Evolutionary conservation across 1,139 yeast genomes (phyloP).

Genomic region (Suhomyces guaymorum): DNA sequence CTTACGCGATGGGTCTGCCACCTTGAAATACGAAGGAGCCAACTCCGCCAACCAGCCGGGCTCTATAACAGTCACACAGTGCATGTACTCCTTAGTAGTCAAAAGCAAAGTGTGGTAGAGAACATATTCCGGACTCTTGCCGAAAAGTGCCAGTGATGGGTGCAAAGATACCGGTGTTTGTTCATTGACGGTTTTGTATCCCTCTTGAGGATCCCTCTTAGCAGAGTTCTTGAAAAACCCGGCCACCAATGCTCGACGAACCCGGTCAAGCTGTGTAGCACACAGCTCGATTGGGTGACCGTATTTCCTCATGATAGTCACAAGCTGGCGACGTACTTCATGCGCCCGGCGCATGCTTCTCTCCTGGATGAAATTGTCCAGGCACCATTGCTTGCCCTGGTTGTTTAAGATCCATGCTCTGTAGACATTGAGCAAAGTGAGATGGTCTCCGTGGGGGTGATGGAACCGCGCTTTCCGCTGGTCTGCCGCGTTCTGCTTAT

Average conservation of each 20-base stretch:
- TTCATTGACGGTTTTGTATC: slow-evolving; percentile 73
- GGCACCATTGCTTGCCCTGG: slow-evolving; percentile 74
- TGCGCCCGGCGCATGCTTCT: slow-evolving; percentile 73
- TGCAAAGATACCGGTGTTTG: slow-evolving; percentile 81
- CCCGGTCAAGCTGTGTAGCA: slow-evolving; percentile 59
- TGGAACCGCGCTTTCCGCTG: slow-evolving; percentile 71
- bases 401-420: slow-evolving; percentile 71
- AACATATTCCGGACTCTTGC: slow-evolving; percentile 74
- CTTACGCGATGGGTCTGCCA: slow-evolving; percentile 45
- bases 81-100: slow-evolving; percentile 91
- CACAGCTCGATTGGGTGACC: slow-evolving; percentile 56
- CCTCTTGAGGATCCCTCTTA: slow-evolving; percentile 67
- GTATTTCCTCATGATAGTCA: slow-evolving; percentile 59
- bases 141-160: slow-evolving; percentile 82
- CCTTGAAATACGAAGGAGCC: slow-evolving; percentile 85
- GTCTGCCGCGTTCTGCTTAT: slow-evolving; percentile 73
- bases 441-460: slow-evolving; percentile 82
- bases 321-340: slow-evolving; percentile 75
- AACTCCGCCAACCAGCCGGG: slow-evolving; percentile 82
- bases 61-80: slow-evolving; percentile 76
- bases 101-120: slow-evolving; percentile 79
- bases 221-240: slow-evolving; percentile 90
- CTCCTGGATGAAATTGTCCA: slow-evolving; percentile 77
- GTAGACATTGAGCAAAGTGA: slow-evolving; percentile 81
- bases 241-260: slow-evolving; percentile 74